Percentiles rank a stretch among this genome's conserved stretches.
phyloP scores from a whole-genome alignment of 495 filamentous ascomycete genomes.

The Platismatia glauca region DNA sequence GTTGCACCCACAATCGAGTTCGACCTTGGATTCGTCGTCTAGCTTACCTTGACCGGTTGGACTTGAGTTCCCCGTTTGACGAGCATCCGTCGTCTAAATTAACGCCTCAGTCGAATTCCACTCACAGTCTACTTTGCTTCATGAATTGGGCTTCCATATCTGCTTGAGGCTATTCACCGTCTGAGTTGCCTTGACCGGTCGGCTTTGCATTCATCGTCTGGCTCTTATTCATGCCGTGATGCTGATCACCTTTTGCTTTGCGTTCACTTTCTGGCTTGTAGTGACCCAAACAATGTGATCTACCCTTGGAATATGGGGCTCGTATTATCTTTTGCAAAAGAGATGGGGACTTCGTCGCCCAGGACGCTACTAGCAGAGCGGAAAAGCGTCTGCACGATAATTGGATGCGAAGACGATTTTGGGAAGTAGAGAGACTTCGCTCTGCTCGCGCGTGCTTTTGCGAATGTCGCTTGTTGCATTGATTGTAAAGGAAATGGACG shows the following conservation, averaged over 20 bases:
- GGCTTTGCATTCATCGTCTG: background rate
- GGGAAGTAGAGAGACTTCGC: background rate
- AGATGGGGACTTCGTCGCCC: too few species aligned
- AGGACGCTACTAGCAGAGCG: background rate
- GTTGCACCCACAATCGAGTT: background rate
- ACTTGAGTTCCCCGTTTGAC: too few species aligned
- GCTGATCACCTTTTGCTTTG: too few species aligned
- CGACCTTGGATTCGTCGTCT: background rate
- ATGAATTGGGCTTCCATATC: background rate
- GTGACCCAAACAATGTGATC: too few species aligned
- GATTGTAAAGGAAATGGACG: background rate
- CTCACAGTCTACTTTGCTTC: too few species aligned
- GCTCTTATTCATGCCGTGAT: background rate
- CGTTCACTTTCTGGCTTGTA: too few species aligned
- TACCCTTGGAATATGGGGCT: too few species aligned
- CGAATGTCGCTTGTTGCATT: background rate
- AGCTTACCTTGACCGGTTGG: background rate
- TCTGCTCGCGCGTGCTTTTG: background rate
- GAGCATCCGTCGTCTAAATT: too few species aligned
- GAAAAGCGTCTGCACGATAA: background rate
- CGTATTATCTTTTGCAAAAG: background rate
- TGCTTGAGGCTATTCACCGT: background rate
- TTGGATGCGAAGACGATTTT: background rate
- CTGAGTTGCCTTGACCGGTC: background rate
- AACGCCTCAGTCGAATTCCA: too few species aligned